Evolutionary conservation across 1,284 basidiomycete species (phyloP).

Genomic region (Cryptococcus deneoformans): DNA sequence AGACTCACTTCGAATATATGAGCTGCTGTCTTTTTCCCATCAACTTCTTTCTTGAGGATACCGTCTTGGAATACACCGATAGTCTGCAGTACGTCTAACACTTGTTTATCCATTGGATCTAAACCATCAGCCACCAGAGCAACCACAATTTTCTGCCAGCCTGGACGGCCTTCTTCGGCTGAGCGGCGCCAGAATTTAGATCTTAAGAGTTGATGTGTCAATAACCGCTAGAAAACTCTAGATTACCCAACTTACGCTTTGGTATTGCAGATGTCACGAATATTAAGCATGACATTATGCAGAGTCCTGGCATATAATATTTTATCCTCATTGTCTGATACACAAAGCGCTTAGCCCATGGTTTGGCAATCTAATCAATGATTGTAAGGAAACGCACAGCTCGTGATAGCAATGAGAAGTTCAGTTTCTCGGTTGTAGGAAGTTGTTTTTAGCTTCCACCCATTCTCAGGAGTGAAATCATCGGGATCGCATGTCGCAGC

Average conservation of each 20-base stretch:
- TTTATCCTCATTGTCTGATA: slow-evolving; percentile 69
- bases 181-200: slow-evolving; percentile 88
- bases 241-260: slow-evolving; percentile 54
- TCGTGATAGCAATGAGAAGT: slow-evolving; percentile 83
- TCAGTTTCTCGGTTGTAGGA: slow-evolving; percentile 89
- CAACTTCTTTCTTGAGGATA: slow-evolving; percentile 87
- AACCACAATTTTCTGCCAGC: slow-evolving; percentile 91
- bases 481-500: slow-evolving; percentile 73
- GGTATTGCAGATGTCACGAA: slow-evolving; percentile 96
- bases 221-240: not conserved
- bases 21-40: slow-evolving; percentile 88
- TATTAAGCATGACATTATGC: slow-evolving; percentile 96
- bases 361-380: too few relatives aligned
- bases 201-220: slow-evolving; percentile 7
- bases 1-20: slow-evolving; percentile 78
- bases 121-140: slow-evolving; percentile 89
- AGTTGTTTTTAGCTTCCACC: slow-evolving; percentile 71
- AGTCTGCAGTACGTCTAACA: slow-evolving; percentile 81
- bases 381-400: slow-evolving; percentile 26
- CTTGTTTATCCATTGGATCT: slow-evolving; percentile 93
- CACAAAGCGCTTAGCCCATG: slow-evolving; percentile 15
- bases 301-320: slow-evolving; percentile 87
- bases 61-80: slow-evolving; percentile 91
- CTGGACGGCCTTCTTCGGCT: slow-evolving; percentile 81
- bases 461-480: slow-evolving; percentile 78